Base-by-base conservation (phyloP, 1,139 yeast species). In the Meyerozyma elateridarum region DNA sequence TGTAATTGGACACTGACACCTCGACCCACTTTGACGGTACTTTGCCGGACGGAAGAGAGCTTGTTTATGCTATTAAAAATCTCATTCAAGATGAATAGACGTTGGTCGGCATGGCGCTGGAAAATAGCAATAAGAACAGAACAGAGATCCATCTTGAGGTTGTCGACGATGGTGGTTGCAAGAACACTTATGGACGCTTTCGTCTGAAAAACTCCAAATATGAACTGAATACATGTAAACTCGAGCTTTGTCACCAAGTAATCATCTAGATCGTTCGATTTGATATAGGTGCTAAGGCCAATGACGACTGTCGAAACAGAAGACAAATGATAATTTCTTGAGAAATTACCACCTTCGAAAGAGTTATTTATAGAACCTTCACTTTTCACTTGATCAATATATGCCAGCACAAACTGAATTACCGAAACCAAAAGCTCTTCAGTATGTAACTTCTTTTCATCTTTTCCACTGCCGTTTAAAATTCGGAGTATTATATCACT, bases 1-100 rank as follows among this genome's bases (percentile, higher is more conserved):
- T 72, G 57, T 6, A 71, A 48, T 42, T 73, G 83, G 7, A 79
- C 64, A 28, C 52, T 59, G 4, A 56, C 49, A 1, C 82, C 82
- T 26, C 68, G 52, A 0, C 63, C 44, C 1, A 73, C 40, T 27
- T 60, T 62, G 32, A 56, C 63, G 29, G 67, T 73, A 30, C 76
- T 62, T 0, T 79, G 63, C 13, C 45, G 42, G 13, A 50, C 36
- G 2, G 60, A 47, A 0, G 82, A 72, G 6, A 79, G 48, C 28
- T 61, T 66, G 29, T 68, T 72, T 36, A 77, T 56, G 34, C 70
- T 70, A 3, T 68, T 53, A n/a, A 81, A 45, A 3, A 82, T 48
- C 47, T 85, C 91, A 31, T 71, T 72, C 8, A 83, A 44, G 6
- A 85, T 62, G 46, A 79, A 80, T 1, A 56, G 56, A 34, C 83